These are phyloP conservation scores for Sclerotinia borealis DNA, from an alignment of 2,329 filamentous ascomycete species.

Conservation along the genomic window DNA sequence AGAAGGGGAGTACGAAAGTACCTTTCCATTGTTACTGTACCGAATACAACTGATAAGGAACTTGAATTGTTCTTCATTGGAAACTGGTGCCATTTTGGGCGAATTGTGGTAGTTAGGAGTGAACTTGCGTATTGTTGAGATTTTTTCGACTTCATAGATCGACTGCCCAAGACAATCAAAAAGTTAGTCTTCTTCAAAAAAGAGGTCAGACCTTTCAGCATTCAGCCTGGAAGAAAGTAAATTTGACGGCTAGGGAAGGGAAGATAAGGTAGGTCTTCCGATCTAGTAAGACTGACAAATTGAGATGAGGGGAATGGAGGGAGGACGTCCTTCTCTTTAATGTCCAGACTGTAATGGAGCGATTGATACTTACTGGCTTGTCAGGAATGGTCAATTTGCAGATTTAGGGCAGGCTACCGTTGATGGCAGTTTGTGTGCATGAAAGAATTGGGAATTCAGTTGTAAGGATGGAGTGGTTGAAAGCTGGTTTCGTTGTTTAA, in stretches of 20 bases:
- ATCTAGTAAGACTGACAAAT: slow-evolving; percentile 13
- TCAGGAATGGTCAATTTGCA: slow-evolving; percentile 23
- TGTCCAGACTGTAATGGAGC: slow-evolving; percentile 9
- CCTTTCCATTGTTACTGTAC: slow-evolving; percentile 53
- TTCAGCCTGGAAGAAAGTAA: neutral
- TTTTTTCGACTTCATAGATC: neutral
- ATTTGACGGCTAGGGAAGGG: neutral
- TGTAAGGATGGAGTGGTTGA: neutral
- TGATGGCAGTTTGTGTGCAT: neutral
- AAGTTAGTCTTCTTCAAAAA: neutral
- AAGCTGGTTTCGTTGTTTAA: neutral
- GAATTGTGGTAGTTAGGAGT: neutral
- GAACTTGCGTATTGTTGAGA: neutral
- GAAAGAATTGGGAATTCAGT: neutral
- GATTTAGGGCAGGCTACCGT: slow-evolving; percentile 14
- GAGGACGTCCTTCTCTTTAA: slow-evolving; percentile 21
- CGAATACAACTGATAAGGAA: slow-evolving; percentile 63
- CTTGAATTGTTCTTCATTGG: slow-evolving; percentile 53
- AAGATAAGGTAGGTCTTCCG: slow-evolving; percentile 5
- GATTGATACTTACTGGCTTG: slow-evolving; percentile 13
- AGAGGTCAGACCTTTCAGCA: neutral
- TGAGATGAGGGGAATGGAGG: slow-evolving; percentile 10
- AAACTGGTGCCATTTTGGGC: slow-evolving; percentile 43
- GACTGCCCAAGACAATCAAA: neutral
- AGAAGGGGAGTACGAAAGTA: too few relatives aligned